These are phyloP conservation scores for Fraxinus excelsior DNA, from an alignment of 257 asterid genomes.

Conservation along the genomic window DNA sequence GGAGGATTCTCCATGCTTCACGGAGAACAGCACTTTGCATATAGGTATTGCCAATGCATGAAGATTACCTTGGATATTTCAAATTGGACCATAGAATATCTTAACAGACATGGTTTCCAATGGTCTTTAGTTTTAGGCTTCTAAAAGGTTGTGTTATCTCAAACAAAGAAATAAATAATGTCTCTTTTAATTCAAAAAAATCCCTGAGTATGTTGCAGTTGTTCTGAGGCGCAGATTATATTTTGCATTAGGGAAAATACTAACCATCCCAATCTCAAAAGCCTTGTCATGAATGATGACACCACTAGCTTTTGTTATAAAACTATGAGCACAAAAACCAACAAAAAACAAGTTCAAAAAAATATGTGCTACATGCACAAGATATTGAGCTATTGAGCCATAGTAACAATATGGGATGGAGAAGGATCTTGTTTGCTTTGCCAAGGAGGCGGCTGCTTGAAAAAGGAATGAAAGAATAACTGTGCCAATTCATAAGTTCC, in stretches of 20 bases:
- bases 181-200: neutral
- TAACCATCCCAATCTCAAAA: neutral
- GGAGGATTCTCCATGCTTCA: neutral
- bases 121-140: neutral
- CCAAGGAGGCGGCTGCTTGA: neutral
- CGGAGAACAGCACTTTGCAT: neutral
- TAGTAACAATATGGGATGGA: neutral
- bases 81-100: neutral
- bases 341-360: neutral
- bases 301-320: neutral
- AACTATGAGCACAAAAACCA: neutral
- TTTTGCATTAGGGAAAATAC: neutral
- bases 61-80: neutral
- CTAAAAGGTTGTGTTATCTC: neutral
- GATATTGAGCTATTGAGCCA: neutral
- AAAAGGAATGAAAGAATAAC: neutral
- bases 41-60: neutral
- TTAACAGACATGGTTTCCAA: neutral
- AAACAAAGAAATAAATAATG: neutral
- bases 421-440: neutral
- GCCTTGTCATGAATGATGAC: neutral
- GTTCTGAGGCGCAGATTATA: neutral
- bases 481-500: neutral
- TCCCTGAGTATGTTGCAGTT: neutral
- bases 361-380: neutral